These are phyloP conservation scores for Cyberlindnera samutprakarnensis DNA, from an alignment of 805 yeast species.

Conservation along the genomic window DNA sequence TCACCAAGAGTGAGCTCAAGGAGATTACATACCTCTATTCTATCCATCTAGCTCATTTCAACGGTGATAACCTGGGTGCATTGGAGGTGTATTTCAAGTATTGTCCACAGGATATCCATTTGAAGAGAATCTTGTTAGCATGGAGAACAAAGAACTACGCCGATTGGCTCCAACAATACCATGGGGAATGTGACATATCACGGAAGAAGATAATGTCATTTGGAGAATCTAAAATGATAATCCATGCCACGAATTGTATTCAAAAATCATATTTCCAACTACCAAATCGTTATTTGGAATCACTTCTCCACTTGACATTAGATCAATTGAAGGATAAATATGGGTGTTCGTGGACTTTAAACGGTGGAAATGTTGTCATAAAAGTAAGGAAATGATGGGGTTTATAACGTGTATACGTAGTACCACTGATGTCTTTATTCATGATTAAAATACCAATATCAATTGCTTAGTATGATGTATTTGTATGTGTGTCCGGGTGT, in stretches of 20 bases:
- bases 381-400: conserved; percentile 7
- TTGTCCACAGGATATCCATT: conserved; percentile 23
- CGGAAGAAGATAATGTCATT: conserved; percentile 31
- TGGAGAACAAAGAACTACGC: conserved; percentile 27
- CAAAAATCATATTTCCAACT: conserved; percentile 32
- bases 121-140: conserved; percentile 26
- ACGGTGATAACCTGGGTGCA: conserved; percentile 12
- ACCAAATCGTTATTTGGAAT: conserved; percentile 10
- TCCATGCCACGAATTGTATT: conserved; percentile 27
- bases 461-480: too few relatives aligned
- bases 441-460: too few relatives aligned
- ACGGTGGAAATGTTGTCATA: conserved; percentile 9
- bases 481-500: too few relatives aligned
- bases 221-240: conserved; percentile 30
- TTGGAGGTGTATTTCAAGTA: conserved; percentile 22
- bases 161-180: conserved; percentile 25
- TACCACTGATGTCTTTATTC: too few relatives aligned
- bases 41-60: conserved; percentile 32
- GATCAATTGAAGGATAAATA: conserved; percentile 2
- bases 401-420: too few relatives aligned
- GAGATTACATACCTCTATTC: conserved; percentile 36
- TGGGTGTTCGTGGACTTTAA: conserved; percentile 12
- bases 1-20: conserved; percentile 27
- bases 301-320: conserved; percentile 7
- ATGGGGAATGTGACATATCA: conserved; percentile 9